Evolutionary conservation across 1,284 basidiomycete species (phyloP).

Genomic region (Cryptococcus sp.): DNA sequence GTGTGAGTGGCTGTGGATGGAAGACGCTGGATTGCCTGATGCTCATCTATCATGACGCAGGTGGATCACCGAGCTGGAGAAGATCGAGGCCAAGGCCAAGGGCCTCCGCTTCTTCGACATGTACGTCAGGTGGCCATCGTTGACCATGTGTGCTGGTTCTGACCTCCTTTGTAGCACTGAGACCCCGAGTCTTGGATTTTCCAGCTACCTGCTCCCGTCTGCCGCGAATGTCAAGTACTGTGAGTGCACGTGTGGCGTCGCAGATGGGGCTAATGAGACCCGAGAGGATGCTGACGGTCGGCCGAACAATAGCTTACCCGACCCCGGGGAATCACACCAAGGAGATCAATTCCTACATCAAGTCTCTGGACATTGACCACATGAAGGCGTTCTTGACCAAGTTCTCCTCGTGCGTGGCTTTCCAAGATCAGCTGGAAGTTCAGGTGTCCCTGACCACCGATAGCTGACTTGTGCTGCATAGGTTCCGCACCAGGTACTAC

Average conservation of each 20-base stretch:
- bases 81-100: slow-evolving; percentile 72
- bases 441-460: slow-evolving; percentile 55
- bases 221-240: slow-evolving; percentile 38
- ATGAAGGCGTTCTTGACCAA: slow-evolving; percentile 63
- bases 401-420: slow-evolving; percentile 58
- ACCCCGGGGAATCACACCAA: slow-evolving; percentile 40
- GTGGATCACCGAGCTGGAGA: slow-evolving; percentile 79
- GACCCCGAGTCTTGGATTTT: slow-evolving; percentile 55
- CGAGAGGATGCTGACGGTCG: neutral
- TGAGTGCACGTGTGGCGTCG: slow-evolving; percentile 16
- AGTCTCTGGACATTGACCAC: slow-evolving; percentile 36
- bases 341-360: slow-evolving; percentile 38
- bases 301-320: slow-evolving; percentile 31
- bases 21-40: too few species aligned
- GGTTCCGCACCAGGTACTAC: slow-evolving; percentile 53
- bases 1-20: too few species aligned
- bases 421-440: slow-evolving; percentile 46
- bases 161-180: slow-evolving; percentile 61
- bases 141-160: neutral
- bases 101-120: slow-evolving; percentile 73
- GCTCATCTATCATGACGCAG: slow-evolving; percentile 33
- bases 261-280: neutral
- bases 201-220: slow-evolving; percentile 39
- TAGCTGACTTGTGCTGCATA: slow-evolving; percentile 13
- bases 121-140: slow-evolving; percentile 52